A percentile compares a stretch with the other conserved stretches of the same genome.
Evolutionary conservation across 352 stramenopile species (phyloP).

Genomic region (Globisporangium mamillatum): DNA sequence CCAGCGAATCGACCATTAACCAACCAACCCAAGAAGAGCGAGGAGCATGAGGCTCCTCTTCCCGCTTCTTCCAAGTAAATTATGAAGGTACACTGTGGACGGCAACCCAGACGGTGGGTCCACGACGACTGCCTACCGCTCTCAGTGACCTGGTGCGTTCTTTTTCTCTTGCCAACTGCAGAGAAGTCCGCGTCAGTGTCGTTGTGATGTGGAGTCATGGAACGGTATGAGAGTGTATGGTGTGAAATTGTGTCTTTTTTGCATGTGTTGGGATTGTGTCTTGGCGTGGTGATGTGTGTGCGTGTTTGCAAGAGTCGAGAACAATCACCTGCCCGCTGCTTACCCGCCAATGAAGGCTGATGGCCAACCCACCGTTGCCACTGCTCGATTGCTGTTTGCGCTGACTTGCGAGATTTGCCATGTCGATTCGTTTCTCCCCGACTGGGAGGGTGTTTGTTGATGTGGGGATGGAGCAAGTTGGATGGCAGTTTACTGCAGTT

Average conservation of each 20-base stretch:
- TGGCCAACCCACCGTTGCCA: background rate
- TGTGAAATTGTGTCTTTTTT: constrained; percentile 11
- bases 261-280: constrained; percentile 13
- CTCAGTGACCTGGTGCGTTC: background rate
- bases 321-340: background rate
- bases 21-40: background rate
- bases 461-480: background rate
- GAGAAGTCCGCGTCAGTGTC: background rate
- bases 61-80: constrained; percentile 21
- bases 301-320: constrained; percentile 1
- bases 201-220: background rate
- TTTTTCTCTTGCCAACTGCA: constrained; percentile 13
- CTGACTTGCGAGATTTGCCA: background rate
- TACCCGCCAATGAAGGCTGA: background rate
- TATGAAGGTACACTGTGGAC: constrained; percentile 21
- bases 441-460: constrained; percentile 5
- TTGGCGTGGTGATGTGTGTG: background rate
- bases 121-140: background rate
- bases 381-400: background rate
- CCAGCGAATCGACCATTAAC: background rate
- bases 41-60: constrained; percentile 28
- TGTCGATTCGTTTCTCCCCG: background rate
- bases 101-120: constrained; percentile 1
- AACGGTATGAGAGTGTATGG: constrained; percentile 7
- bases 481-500: background rate